These are phyloP conservation scores for Cercospora sojina DNA, from an alignment of 2,329 filamentous ascomycete species.

Conservation along the genomic window DNA sequence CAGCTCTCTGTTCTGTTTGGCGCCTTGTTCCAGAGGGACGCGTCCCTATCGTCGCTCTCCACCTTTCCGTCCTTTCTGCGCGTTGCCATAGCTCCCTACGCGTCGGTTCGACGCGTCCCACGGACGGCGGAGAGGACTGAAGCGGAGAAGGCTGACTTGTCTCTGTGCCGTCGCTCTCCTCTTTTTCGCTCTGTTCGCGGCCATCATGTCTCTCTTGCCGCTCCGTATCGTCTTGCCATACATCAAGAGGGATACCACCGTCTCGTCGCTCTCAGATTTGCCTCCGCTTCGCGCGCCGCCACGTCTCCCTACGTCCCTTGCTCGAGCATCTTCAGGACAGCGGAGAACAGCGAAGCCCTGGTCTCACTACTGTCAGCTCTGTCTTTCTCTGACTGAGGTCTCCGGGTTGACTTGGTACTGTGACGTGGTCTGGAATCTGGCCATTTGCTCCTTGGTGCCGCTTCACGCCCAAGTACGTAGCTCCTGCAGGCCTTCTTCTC, in stretches of 20 bases:
- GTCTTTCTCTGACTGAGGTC: neutral
- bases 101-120: neutral
- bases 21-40: neutral
- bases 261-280: neutral
- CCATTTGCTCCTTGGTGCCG: too few relatives aligned
- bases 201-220: neutral
- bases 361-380: neutral
- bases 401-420: neutral
- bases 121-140: neutral
- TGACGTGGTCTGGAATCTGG: too few relatives aligned
- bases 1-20: neutral
- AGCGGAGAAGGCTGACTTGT: neutral
- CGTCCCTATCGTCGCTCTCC: neutral
- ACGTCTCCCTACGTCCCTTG: neutral
- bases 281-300: neutral
- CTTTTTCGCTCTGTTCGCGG: neutral
- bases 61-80: neutral
- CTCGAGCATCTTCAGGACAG: neutral
- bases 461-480: neutral
- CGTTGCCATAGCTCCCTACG: neutral
- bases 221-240: neutral
- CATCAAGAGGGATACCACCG: neutral
- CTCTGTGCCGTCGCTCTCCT: neutral
- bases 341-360: neutral
- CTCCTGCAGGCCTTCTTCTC: neutral